Evolutionary conservation across 1,284 basidiomycete genomes (phyloP), one percentile per base, ranked within the genome.

Genomic region (Boletus smithii): DNA sequence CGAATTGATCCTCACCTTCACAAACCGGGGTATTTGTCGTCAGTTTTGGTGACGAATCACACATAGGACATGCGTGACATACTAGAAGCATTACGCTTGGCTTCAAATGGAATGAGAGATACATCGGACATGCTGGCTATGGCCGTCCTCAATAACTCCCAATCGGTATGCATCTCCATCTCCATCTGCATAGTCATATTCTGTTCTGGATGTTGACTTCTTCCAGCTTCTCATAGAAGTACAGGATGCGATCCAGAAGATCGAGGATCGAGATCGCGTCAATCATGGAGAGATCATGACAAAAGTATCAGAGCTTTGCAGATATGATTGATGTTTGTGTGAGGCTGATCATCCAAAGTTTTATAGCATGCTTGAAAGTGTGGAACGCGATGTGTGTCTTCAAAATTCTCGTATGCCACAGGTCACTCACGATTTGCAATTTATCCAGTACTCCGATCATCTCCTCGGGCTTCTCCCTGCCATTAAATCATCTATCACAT

Each of bases 31-130:
- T 11, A 8, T 42, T 35, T 13, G 32, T 29, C 16, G 29, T 36
- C 20, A 24, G 14, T 44, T 44, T 31, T 23, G 18, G 35, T 48
- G 46, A 49, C 39, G 20, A 36, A 42, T 34, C 26, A 42, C 14
- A 24, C 14, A 33, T 46, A 73, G 69, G 58, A 57, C n/a, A 53
- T 70, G 53, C 58, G 48, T 33, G 50, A 48, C 42, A 33, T 60
- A 22, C 30, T 72, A 13, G 53, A 50, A n/a, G 44, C 53, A 3
- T 38, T 72, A 26, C 60, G 47, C 17, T 43, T 53, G 23, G 59
- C 63, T 2, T 55, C 61, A 23, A 50, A 35, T 13, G 53, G 47
- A 10, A 46, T 68, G 43, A 54, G 46, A 14, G 49, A 48, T 23
- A 45, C 55, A 11, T 60, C 62, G 30, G 53, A 58, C 36, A 44